Percentiles rank a stretch among this genome's conserved stretches.
phyloP scores from a whole-genome alignment of 116 monocot species.

The Papilionanthe hybrid region DNA sequence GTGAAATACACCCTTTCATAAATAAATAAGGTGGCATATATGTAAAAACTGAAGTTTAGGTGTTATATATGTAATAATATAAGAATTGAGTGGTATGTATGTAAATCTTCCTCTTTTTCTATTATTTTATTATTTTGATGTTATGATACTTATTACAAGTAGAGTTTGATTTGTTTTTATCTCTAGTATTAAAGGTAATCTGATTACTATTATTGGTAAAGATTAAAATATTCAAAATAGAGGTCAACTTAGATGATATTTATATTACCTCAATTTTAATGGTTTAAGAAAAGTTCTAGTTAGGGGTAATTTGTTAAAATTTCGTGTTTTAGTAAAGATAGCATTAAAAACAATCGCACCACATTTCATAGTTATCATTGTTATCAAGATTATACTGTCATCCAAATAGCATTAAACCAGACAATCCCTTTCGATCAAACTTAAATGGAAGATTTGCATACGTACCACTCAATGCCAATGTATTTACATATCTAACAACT shows the following conservation, averaged over 20 bases:
- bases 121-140: too few relatives aligned
- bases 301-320: background rate
- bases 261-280: background rate
- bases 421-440: background rate
- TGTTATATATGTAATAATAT: too few relatives aligned
- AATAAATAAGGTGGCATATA: too few relatives aligned
- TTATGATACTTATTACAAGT: background rate
- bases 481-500: too few relatives aligned
- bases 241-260: background rate
- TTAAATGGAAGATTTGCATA: too few relatives aligned
- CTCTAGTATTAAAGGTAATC: background rate
- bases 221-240: background rate
- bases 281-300: background rate
- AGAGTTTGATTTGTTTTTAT: background rate
- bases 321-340: too few relatives aligned
- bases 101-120: background rate
- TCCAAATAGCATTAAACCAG: background rate
- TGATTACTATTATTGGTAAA: background rate
- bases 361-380: background rate
- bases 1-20: too few relatives aligned
- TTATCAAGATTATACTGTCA: background rate
- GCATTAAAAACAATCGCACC: background rate
- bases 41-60: too few relatives aligned
- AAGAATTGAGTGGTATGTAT: too few relatives aligned
- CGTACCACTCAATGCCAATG: too few relatives aligned